phyloP scores from a whole-genome alignment of 1,284 basidiomycete genomes.

The Violaceomyces palustris region DNA sequence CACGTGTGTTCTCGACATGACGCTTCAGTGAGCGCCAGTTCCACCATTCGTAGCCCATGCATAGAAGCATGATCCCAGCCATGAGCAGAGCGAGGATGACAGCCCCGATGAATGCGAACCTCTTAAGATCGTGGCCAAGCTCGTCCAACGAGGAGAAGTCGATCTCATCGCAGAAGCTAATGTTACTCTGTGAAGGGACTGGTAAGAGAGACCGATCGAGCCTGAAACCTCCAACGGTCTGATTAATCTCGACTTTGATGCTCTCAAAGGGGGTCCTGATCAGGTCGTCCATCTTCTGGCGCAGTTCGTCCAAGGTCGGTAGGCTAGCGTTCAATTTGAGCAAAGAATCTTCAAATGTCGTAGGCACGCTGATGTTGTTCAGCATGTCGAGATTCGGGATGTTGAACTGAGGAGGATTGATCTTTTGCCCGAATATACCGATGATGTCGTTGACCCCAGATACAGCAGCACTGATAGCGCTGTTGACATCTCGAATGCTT shows the following conservation, averaged over 20 bases:
- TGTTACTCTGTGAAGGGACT: conserved; percentile 14
- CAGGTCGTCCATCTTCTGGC: conserved; percentile 63
- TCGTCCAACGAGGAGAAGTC: conserved; percentile 30
- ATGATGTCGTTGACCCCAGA: conserved; percentile 29
- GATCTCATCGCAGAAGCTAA: conserved; percentile 29
- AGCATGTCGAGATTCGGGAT: conserved; percentile 59
- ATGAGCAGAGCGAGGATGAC: conserved; percentile 11
- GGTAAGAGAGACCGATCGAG: conserved; percentile 27
- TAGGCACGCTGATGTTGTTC: conserved; percentile 73
- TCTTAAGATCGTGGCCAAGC: conserved; percentile 16
- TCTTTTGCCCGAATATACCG: conserved; percentile 20
- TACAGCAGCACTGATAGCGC: conserved; percentile 17
- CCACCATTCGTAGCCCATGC: conserved; percentile 24
- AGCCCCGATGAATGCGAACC: conserved; percentile 11
- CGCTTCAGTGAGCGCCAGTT: conserved; percentile 20
- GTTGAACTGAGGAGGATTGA: conserved; percentile 19
- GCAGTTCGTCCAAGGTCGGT: conserved; percentile 72
- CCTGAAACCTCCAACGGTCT: conserved; percentile 17
- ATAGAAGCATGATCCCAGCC: conserved; percentile 15
- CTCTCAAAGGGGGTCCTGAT: conserved; percentile 35
- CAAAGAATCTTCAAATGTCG: conserved; percentile 69
- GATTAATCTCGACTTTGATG: conserved; percentile 28
- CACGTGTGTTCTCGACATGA: conserved; percentile 15
- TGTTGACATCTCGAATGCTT: conserved; percentile 23
- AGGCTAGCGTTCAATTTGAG: conserved; percentile 71